Conservation (phyloP, 805 yeast species). For the Cyberlindnera sargentensis region DNA sequence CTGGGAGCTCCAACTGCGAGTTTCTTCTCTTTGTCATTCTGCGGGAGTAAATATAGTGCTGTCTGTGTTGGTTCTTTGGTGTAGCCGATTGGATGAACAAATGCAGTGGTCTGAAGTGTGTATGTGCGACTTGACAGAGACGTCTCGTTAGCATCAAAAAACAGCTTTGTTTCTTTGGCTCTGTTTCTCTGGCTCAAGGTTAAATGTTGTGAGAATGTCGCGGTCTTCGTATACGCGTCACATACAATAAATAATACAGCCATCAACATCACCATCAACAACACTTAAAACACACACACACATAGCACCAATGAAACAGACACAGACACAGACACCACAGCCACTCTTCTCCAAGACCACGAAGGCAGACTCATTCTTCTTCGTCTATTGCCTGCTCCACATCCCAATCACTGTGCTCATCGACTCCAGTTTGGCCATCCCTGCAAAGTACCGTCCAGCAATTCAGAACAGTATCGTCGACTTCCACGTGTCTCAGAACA, state of each 20-base stretch:
- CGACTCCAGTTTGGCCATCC: slow-evolving; percentile 69
- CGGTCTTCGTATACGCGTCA: no score
- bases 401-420: slow-evolving; percentile 68
- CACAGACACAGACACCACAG: background rate
- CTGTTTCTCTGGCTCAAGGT: no score
- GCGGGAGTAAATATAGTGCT: no score
- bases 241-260: no score
- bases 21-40: slow-evolving; percentile 8
- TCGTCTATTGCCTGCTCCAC: slow-evolving; percentile 53
- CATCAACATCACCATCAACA: background rate
- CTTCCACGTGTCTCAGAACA: slow-evolving; percentile 57
- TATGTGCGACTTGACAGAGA: no score
- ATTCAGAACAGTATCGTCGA: slow-evolving; percentile 44
- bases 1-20: slow-evolving; percentile 14
- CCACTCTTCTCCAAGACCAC: slow-evolving; percentile 13
- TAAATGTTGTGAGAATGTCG: no score
- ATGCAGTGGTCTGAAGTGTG: no score
- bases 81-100: no score
- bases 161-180: no score
- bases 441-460: slow-evolving; percentile 37
- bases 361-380: slow-evolving; percentile 37
- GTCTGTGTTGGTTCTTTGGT: no score
- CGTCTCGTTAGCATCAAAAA: no score
- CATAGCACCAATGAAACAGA: background rate
- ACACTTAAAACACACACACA: no score